Evolutionary conservation across 495 filamentous ascomycete species (phyloP).

Genomic region (Cercophora scortea): DNA sequence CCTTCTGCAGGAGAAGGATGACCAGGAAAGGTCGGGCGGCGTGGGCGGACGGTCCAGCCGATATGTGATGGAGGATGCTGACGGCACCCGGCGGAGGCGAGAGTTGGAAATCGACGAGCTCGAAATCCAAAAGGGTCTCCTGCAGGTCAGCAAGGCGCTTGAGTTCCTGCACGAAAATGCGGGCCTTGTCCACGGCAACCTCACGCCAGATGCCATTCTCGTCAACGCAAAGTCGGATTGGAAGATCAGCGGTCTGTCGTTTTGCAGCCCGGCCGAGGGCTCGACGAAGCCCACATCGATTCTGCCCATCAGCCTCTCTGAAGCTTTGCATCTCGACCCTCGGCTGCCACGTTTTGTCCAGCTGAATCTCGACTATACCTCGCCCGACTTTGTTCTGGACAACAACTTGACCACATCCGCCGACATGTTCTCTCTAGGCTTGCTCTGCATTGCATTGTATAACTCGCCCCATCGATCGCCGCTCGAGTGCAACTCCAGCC

Average conservation of each 20-base stretch:
- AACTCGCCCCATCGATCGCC: conserved; percentile 88
- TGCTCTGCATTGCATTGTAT: conserved; percentile 83
- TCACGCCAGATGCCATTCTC: conserved; percentile 92
- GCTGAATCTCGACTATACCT: conserved; percentile 84
- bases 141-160: conserved; percentile 88
- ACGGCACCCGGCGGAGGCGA: conserved; percentile 62
- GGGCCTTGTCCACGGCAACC: conserved; percentile 83
- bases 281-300: conserved; percentile 62
- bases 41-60: conserved; percentile 64
- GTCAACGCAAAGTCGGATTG: conserved; percentile 96
- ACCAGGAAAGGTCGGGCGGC: conserved; percentile 63
- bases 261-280: conserved; percentile 67
- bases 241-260: conserved; percentile 93
- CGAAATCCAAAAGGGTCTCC: conserved; percentile 90
- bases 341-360: conserved; percentile 77
- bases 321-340: conserved; percentile 79
- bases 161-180: conserved; percentile 97
- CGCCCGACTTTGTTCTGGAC: conserved; percentile 89
- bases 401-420: conserved; percentile 68
- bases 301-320: conserved; percentile 68
- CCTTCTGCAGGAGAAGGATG: conserved; percentile 80
- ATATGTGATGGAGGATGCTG: conserved; percentile 73
- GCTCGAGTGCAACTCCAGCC: conserved; percentile 67
- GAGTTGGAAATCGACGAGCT: conserved; percentile 95
- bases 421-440: conserved; percentile 88